These are phyloP conservation scores for Boletellus dicymbophilus DNA, from an alignment of 1,284 basidiomycete species.

Conservation along the genomic window DNA sequence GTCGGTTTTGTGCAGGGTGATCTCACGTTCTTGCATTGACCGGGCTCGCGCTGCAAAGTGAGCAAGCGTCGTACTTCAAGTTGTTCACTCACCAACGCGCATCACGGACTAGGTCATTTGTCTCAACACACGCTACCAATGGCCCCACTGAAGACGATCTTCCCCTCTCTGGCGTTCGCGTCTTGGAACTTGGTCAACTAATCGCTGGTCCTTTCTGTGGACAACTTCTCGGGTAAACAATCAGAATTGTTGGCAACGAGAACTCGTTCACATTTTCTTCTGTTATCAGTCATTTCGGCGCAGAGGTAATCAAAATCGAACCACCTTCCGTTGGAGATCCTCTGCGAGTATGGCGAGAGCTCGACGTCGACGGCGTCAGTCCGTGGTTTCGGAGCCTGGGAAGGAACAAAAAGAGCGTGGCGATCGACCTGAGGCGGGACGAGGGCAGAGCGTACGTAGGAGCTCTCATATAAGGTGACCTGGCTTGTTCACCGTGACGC, in stretches of 20 bases:
- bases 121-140: conserved; percentile 1
- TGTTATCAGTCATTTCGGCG: conserved; percentile 61
- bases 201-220: conserved; percentile 75
- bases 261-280: not conserved
- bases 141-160: conserved; percentile 26
- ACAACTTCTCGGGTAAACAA: conserved; percentile 59
- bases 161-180: conserved; percentile 61
- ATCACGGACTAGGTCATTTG: conserved; percentile 8
- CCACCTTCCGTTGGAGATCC: conserved; percentile 63
- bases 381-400: conserved; percentile 73
- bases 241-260: not conserved
- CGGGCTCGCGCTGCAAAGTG: conserved; percentile 3
- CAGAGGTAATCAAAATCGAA: conserved; percentile 72
- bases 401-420: conserved; percentile 72
- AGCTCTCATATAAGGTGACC: not conserved
- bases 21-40: not conserved
- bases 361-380: conserved; percentile 67
- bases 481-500: not conserved
- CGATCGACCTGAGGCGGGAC: conserved; percentile 60
- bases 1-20: not conserved
- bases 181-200: conserved; percentile 68
- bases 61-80: too few species aligned
- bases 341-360: conserved; percentile 69
- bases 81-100: too few species aligned
- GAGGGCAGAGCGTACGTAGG: conserved; percentile 59